phyloP scores from a whole-genome alignment of 2,329 filamentous ascomycete genomes.

The Karstenula rhodostoma region DNA sequence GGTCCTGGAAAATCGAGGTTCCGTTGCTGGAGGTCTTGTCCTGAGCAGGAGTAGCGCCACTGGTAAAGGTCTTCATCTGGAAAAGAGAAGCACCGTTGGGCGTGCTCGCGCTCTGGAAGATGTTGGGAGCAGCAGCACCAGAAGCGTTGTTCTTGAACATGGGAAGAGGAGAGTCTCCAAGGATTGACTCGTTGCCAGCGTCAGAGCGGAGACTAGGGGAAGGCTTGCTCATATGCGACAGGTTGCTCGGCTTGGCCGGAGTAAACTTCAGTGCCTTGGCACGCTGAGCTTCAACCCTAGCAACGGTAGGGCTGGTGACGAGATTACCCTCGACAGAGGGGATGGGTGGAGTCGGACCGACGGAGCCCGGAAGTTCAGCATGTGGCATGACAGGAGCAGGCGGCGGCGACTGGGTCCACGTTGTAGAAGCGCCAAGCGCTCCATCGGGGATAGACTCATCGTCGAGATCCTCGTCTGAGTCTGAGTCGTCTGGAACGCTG shows the following conservation, averaged over 20 bases:
- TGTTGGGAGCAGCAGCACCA: background rate
- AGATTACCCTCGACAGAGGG: conserved; percentile 5
- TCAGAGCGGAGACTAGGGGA: conserved; percentile 42
- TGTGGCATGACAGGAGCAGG: conserved; percentile 47
- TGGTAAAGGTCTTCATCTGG: background rate
- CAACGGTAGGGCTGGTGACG: conserved; percentile 20
- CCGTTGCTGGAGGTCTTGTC: background rate
- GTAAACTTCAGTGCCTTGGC: conserved; percentile 44
- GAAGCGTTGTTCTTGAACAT: background rate
- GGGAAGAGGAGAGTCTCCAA: conserved; percentile 27
- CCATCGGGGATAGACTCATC: background rate
- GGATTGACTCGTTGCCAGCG: conserved; percentile 31
- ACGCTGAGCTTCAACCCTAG: conserved; percentile 40
- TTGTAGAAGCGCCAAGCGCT: conserved; percentile 15
- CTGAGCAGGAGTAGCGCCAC: background rate
- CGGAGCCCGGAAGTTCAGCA: conserved; percentile 35
- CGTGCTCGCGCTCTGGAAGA: background rate
- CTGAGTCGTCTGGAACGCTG: conserved; percentile 34
- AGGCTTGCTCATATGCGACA: conserved; percentile 43
- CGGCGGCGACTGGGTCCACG: conserved; percentile 47
- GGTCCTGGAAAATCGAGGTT: background rate
- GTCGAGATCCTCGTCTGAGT: conserved; percentile 25
- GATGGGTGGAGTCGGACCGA: conserved; percentile 14
- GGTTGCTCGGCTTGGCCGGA: conserved; percentile 44
- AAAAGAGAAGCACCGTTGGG: background rate